Evolutionary conservation across 345 rosid species (phyloP).

Genomic region (Citrus reticulata): DNA sequence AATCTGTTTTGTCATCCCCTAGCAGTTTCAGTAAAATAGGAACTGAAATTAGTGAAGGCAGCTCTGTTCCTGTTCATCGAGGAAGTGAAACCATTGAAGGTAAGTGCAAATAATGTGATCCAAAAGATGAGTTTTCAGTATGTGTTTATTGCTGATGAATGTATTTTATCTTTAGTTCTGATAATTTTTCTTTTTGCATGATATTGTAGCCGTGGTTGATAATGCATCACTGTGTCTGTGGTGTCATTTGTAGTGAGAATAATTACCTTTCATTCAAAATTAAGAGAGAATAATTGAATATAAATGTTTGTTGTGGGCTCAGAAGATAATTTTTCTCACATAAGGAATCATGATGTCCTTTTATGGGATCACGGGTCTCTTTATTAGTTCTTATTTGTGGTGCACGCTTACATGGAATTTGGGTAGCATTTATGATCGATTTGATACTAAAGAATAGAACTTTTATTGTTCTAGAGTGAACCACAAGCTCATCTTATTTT

Average conservation of each 20-base stretch:
- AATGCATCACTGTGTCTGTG: background rate
- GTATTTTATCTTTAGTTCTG: background rate
- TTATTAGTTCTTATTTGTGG: too few relatives aligned
- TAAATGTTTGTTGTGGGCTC: background rate
- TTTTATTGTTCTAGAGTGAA: background rate
- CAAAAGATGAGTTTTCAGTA: background rate
- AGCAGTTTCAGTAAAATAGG: conserved; percentile 19
- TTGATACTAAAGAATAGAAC: background rate
- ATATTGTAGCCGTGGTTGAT: background rate
- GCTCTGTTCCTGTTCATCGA: conserved; percentile 6
- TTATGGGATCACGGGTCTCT: too few relatives aligned
- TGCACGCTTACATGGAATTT: too few relatives aligned
- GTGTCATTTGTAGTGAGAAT: background rate
- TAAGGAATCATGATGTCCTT: too few relatives aligned
- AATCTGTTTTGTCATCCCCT: conserved; percentile 26
- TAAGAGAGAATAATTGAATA: background rate
- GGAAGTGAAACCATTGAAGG: conserved; percentile 22
- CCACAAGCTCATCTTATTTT: background rate
- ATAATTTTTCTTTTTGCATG: background rate
- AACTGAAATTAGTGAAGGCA: conserved; percentile 22
- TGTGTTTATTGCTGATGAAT: background rate
- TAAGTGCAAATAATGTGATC: conserved; percentile 7
- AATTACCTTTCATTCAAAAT: background rate
- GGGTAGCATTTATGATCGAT: too few relatives aligned
- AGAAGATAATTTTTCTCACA: too few relatives aligned